Percentiles rank a stretch among this genome's conserved stretches.
These are phyloP conservation scores for Epichloe gansuensis DNA, from an alignment of 2,329 filamentous ascomycete genomes.

Conservation along the genomic window DNA sequence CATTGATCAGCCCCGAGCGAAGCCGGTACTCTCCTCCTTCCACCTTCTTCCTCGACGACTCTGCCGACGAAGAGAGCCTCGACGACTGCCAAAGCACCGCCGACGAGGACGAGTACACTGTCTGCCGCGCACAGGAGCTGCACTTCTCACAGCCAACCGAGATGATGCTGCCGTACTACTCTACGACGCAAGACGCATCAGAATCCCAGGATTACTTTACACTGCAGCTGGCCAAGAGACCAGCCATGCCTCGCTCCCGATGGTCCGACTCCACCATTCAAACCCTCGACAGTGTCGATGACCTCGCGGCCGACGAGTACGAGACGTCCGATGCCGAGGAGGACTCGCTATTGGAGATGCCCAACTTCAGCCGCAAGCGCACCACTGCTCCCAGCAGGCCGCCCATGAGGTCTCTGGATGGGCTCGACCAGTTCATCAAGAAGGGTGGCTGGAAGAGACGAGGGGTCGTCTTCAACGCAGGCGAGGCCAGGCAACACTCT, in stretches of 20 bases:
- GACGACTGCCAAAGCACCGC: conserved; percentile 13
- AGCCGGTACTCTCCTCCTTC: conserved; percentile 12
- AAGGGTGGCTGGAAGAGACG: conserved; percentile 31
- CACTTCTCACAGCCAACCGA: conserved; percentile 8
- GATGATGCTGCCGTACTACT: conserved; percentile 17
- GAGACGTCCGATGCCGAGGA: conserved; percentile 10
- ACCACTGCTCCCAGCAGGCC: conserved; percentile 19
- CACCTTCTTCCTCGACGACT: conserved; percentile 19
- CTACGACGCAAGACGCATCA: conserved; percentile 12
- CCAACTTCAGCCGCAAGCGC: conserved; percentile 25
- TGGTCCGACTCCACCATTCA: conserved; percentile 32
- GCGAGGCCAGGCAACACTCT: conserved; percentile 12
- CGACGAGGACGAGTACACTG: conserved; percentile 8
- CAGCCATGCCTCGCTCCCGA: conserved; percentile 22
- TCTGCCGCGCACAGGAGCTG: conserved; percentile 3
- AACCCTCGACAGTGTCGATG: conserved; percentile 14
- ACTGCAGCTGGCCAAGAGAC: conserved; percentile 16
- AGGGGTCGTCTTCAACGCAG: conserved; percentile 26
- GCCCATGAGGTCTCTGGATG: conserved; percentile 25
- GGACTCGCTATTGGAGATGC: conserved; percentile 11
- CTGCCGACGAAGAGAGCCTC: conserved; percentile 11
- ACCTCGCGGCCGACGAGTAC: conserved; percentile 9
- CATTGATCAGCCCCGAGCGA: conserved; percentile 16
- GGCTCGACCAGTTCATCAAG: conserved; percentile 29
- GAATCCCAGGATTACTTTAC: conserved; percentile 23